phyloP scores from a whole-genome alignment of 139 green algal species.

The Micractinium conductrix region DNA sequence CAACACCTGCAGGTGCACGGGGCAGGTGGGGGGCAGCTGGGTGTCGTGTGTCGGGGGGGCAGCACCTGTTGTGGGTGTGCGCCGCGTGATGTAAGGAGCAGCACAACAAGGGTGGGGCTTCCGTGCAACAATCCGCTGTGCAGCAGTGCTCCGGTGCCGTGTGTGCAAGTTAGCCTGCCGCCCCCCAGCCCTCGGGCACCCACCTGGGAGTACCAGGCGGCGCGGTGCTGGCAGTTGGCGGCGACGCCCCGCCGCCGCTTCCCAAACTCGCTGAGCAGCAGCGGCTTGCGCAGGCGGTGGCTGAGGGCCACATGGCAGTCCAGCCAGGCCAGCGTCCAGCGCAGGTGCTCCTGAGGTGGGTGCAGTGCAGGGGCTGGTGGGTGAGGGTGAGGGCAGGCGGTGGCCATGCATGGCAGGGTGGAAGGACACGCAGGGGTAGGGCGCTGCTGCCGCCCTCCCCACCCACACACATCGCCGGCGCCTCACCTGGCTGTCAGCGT shows the following conservation, averaged over 20 bases:
- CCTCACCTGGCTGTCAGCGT: slow-evolving; percentile 28
- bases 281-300: slow-evolving; percentile 59
- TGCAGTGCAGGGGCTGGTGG: not conserved
- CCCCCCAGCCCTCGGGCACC: not conserved
- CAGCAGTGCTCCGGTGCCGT: too few relatives aligned
- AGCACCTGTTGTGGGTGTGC: too few relatives aligned
- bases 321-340: slow-evolving; percentile 27
- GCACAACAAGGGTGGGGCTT: too few relatives aligned
- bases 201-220: not conserved
- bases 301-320: slow-evolving; percentile 23
- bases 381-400: too few relatives aligned
- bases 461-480: not conserved
- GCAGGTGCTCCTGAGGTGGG: slow-evolving; percentile 8
- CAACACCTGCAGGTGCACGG: slow-evolving; percentile 33
- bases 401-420: too few relatives aligned
- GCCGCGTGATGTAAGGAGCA: too few relatives aligned
- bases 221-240: not conserved
- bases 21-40: too few relatives aligned
- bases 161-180: too few relatives aligned
- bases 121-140: too few relatives aligned
- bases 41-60: too few relatives aligned
- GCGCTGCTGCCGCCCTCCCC: not conserved
- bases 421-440: not conserved
- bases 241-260: slow-evolving; percentile 25
- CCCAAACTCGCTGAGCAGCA: slow-evolving; percentile 71